Conservation (phyloP, 225 moss, liverwort and hornwort genomes). For the Physcomitrellopsis africana region DNA sequence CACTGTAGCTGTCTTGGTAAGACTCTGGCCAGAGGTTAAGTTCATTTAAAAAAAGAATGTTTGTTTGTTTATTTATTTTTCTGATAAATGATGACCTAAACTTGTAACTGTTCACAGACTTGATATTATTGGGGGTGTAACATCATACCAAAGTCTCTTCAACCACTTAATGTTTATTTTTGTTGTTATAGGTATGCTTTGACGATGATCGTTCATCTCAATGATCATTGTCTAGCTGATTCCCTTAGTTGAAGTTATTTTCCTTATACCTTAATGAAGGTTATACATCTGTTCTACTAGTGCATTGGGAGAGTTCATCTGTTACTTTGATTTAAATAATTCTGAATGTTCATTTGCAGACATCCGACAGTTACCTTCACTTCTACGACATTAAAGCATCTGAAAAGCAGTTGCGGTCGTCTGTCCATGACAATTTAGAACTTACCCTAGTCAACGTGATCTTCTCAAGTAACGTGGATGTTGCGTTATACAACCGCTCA, state of each 20-base stretch:
- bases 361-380: conserved; percentile 85
- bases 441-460: conserved; percentile 70
- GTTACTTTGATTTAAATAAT: conserved; percentile 21
- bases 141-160: conserved; percentile 10
- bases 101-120: conserved; percentile 3
- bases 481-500: conserved; percentile 71
- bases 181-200: neutral
- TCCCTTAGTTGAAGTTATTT: conserved; percentile 4
- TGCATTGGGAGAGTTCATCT: conserved; percentile 13
- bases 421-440: conserved; percentile 69
- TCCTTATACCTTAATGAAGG: neutral
- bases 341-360: conserved; percentile 58
- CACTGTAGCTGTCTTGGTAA: conserved; percentile 86
- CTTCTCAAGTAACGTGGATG: conserved; percentile 68
- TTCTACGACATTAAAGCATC: conserved; percentile 76
- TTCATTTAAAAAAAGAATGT: neutral
- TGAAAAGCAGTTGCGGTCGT: conserved; percentile 84
- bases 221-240: neutral
- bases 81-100: conserved; percentile 3
- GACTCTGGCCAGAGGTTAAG: conserved; percentile 20
- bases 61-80: neutral
- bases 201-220: too few species aligned
- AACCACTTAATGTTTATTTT: neutral
- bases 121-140: neutral
- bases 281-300: conserved; percentile 9